phyloP scores from a whole-genome alignment of 192 early-diverging fungal genomes.

The Thamnidium elegans region DNA sequence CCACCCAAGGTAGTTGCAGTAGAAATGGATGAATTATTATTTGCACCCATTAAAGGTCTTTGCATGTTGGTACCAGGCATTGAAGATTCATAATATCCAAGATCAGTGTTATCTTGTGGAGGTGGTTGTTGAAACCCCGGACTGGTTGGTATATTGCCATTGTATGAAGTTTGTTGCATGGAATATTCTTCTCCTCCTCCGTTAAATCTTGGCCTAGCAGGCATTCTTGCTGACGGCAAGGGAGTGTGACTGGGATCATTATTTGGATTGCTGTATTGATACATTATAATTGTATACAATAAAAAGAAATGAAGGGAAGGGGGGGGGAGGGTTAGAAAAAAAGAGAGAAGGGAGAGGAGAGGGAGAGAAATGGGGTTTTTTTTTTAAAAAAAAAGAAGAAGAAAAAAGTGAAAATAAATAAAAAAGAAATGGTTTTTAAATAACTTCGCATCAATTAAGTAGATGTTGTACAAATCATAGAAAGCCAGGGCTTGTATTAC shows the following conservation, averaged over 20 bases:
- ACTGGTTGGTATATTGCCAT: background rate
- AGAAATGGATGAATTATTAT: slow-evolving; percentile 6
- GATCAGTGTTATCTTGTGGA: slow-evolving; percentile 1
- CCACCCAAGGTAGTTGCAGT: background rate
- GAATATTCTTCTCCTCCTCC: slow-evolving; percentile 8
- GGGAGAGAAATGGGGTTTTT: too few species aligned
- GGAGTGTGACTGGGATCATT: background rate
- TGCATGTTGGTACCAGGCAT: slow-evolving; percentile 7
- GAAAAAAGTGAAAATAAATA: too few species aligned
- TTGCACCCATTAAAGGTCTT: slow-evolving; percentile 3
- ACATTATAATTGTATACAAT: background rate
- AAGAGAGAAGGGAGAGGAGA: too few species aligned
- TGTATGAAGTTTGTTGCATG: slow-evolving; percentile 9
- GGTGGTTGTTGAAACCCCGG: background rate
- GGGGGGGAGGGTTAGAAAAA: too few species aligned
- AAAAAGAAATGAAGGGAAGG: too few species aligned
- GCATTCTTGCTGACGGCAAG: slow-evolving; percentile 12
- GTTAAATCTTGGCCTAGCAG: slow-evolving; percentile 9
- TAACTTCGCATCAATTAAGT: too few species aligned
- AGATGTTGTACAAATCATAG: too few species aligned
- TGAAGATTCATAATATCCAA: slow-evolving; percentile 14
- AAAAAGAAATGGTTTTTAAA: too few species aligned
- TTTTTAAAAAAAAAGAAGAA: too few species aligned
- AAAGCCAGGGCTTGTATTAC: too few species aligned
- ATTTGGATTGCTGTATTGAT: slow-evolving; percentile 3